Percentiles rank a stretch among this genome's conserved stretches.
These are phyloP conservation scores for Viola odorata DNA, from an alignment of 345 rosid genomes.

Conservation along the genomic window DNA sequence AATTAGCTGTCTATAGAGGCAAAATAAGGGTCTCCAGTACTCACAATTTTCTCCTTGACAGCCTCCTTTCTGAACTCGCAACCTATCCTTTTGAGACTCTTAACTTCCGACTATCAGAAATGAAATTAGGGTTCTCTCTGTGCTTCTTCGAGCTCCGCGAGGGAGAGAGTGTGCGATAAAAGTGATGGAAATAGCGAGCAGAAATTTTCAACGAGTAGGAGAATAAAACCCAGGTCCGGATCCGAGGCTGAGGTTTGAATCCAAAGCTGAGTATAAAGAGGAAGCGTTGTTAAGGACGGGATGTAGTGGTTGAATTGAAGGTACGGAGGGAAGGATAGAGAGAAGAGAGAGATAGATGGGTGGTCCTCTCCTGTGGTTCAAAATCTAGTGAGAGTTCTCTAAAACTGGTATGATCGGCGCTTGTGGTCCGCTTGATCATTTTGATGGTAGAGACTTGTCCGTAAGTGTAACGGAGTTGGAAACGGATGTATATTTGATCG, in stretches of 20 bases:
- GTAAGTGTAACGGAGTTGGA: too few relatives aligned
- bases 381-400: too few relatives aligned
- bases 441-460: too few relatives aligned
- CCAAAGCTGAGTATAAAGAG: conserved; percentile 15
- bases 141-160: background rate
- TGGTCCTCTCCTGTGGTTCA: too few relatives aligned
- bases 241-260: conserved; percentile 30
- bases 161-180: conserved; percentile 23
- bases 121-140: background rate
- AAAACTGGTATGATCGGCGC: too few relatives aligned
- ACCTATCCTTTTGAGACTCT: background rate
- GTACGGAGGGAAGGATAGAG: too few relatives aligned
- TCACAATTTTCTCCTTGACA: background rate
- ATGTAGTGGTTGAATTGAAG: too few relatives aligned
- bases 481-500: too few relatives aligned
- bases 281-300: too few relatives aligned
- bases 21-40: background rate
- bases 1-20: background rate
- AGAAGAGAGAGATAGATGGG: too few relatives aligned
- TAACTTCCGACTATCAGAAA: too few relatives aligned
- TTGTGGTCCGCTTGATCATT: too few relatives aligned
- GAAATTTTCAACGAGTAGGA: conserved; percentile 57
- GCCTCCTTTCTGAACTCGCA: background rate
- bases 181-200: conserved; percentile 42
- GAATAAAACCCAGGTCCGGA: conserved; percentile 36